Conservation (phyloP, 1,284 basidiomycete genomes). For the Neonothopanus nambi region DNA sequence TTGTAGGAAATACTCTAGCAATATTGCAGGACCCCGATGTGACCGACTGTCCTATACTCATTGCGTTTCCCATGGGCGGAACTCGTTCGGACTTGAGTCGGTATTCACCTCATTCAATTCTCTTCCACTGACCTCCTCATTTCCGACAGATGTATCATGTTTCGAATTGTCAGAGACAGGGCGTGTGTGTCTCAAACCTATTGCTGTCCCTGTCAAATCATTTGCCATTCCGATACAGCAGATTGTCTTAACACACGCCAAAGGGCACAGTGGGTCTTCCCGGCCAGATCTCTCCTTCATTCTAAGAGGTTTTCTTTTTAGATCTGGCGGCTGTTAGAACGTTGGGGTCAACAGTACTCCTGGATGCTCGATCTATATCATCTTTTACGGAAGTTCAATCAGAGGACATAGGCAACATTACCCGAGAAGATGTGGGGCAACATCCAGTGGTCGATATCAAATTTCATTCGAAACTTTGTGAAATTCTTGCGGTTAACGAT, state of each 20-base stretch:
- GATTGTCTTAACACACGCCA: constrained; percentile 33
- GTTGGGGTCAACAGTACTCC: constrained; percentile 32
- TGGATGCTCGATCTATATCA: constrained; percentile 23
- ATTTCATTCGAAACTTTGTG: constrained; percentile 28
- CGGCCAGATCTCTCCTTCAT: not conserved
- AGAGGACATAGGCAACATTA: constrained; percentile 35
- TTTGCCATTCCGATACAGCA: constrained; percentile 63
- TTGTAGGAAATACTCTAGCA: constrained; percentile 52
- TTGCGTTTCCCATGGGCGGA: constrained; percentile 67
- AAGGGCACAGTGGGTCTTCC: not conserved
- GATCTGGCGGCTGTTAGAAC: constrained; percentile 39
- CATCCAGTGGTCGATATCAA: constrained; percentile 47
- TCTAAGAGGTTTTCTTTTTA: not conserved
- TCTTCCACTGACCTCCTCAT: constrained; percentile 14
- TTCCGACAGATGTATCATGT: constrained; percentile 50
- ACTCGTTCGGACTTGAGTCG: constrained; percentile 58
- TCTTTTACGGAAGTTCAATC: constrained; percentile 15
- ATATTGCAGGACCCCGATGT: constrained; percentile 30
- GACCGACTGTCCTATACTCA: constrained; percentile 30
- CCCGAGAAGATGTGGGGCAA: constrained; percentile 40
- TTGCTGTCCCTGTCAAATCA: constrained; percentile 37
- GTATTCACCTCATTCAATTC: constrained; percentile 21
- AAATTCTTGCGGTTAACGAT: constrained; percentile 43
- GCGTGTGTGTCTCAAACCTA: constrained; percentile 41
- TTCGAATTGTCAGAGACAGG: constrained; percentile 32